phyloP scores from a whole-genome alignment of 2,329 filamentous ascomycete species.

The Colletotrichum cordylinicola region DNA sequence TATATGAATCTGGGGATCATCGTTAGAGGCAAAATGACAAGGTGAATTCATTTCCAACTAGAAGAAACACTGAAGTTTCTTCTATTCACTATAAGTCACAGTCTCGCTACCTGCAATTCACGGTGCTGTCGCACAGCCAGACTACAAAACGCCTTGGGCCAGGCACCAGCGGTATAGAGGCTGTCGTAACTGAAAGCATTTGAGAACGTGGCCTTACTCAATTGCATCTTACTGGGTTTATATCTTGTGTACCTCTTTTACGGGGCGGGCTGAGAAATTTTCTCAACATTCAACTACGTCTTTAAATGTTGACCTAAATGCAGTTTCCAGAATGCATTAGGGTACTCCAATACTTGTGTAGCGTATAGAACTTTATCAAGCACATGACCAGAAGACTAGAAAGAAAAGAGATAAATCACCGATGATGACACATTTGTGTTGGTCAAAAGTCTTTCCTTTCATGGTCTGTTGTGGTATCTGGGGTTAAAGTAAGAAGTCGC shows the following conservation, averaged over 20 bases:
- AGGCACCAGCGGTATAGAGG: background rate
- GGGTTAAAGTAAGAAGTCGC: background rate
- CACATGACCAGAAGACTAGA: background rate
- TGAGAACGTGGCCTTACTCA: background rate
- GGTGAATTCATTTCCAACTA: background rate
- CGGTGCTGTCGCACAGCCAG: background rate
- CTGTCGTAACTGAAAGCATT: background rate
- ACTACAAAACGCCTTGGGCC: too few species aligned
- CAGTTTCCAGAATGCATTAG: background rate
- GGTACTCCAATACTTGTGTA: background rate
- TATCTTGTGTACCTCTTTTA: too few species aligned
- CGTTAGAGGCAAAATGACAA: background rate
- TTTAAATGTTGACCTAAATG: background rate
- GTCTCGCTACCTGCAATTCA: background rate
- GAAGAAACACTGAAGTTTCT: fast-evolving
- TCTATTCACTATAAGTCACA: background rate
- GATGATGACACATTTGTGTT: background rate
- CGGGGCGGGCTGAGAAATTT: too few species aligned
- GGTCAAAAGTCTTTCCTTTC: background rate
- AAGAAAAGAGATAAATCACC: background rate
- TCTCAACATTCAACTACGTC: too few species aligned
- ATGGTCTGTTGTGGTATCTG: background rate
- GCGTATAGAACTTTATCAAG: background rate
- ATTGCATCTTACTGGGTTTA: background rate
- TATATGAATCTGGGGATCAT: background rate